Conservation (phyloP, 2,329 filamentous ascomycete species). For the Myriosclerotinia curreyana region DNA sequence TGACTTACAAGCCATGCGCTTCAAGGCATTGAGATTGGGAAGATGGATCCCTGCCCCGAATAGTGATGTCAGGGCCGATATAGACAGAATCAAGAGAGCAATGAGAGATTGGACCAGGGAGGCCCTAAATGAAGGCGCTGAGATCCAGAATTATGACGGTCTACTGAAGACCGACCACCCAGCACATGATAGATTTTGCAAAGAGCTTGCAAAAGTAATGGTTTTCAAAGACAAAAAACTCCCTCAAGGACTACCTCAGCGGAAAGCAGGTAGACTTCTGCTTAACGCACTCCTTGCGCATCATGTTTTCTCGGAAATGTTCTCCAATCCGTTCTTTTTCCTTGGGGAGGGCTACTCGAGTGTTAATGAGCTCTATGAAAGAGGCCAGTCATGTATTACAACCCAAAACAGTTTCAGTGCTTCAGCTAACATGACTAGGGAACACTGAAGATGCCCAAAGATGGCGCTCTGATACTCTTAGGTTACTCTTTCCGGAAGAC, state of each 20-base stretch:
- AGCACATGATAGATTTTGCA: not conserved
- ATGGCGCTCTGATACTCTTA: slow-evolving; percentile 29
- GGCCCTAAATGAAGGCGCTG: too few relatives aligned
- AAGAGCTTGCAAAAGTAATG: slow-evolving; percentile 3
- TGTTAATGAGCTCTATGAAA: not conserved
- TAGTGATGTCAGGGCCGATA: not conserved
- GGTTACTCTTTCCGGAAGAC: not conserved
- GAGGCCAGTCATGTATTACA: not conserved
- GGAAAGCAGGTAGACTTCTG: not conserved
- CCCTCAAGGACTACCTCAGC: not conserved
- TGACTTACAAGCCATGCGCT: not conserved
- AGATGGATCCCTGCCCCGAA: not conserved
- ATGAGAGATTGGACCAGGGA: not conserved
- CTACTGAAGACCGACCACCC: too few relatives aligned
- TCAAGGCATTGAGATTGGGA: not conserved
- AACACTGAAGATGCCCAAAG: slow-evolving; percentile 26
- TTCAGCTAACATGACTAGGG: slow-evolving; percentile 9
- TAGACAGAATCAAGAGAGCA: not conserved
- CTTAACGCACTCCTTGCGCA: not conserved
- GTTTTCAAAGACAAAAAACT: not conserved
- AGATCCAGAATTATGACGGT: too few relatives aligned
- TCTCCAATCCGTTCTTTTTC: not conserved
- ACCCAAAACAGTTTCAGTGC: too few relatives aligned
- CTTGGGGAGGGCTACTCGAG: not conserved
- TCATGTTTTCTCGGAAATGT: not conserved